phyloP scores from a whole-genome alignment of 768 basidiomycete species.

The Leccinum subtestaceum region DNA sequence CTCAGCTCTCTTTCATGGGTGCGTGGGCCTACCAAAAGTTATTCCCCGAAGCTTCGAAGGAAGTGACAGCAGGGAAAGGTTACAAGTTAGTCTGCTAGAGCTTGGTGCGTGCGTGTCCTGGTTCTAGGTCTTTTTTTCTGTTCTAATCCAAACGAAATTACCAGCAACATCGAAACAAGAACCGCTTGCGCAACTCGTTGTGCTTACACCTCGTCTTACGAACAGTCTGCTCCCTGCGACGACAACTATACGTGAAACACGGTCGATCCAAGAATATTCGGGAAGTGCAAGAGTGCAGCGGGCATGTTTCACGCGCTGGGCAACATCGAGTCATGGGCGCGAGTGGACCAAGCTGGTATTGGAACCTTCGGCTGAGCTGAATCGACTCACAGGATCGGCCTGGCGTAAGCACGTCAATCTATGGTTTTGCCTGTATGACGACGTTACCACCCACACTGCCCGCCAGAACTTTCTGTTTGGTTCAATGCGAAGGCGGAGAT shows the following conservation, averaged over 20 bases:
- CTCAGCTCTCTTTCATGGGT: slow-evolving; percentile 58
- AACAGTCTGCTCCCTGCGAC: slow-evolving; percentile 36
- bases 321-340: background rate
- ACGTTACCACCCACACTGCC: background rate
- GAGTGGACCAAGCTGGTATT: background rate
- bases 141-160: background rate
- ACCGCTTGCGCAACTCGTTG: too few species aligned
- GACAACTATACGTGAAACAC: slow-evolving; percentile 47
- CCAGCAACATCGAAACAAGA: too few species aligned
- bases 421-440: background rate
- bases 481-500: too few species aligned
- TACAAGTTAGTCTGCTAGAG: slow-evolving; percentile 60
- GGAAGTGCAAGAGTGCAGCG: slow-evolving; percentile 54
- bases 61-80: slow-evolving; percentile 47
- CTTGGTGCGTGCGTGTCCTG: slow-evolving; percentile 55
- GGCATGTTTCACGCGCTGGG: background rate
- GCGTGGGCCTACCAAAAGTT: slow-evolving; percentile 76
- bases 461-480: too few species aligned
- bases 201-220: slow-evolving; percentile 44
- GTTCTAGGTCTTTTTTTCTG: background rate
- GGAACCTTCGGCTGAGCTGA: background rate
- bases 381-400: background rate
- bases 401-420: background rate
- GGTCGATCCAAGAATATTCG: slow-evolving; percentile 58
- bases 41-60: slow-evolving; percentile 48